Percentiles rank a stretch among this genome's conserved stretches.
Evolutionary conservation across 1,139 yeast species (phyloP).

Genomic region (Geotrichum carabidarum): DNA sequence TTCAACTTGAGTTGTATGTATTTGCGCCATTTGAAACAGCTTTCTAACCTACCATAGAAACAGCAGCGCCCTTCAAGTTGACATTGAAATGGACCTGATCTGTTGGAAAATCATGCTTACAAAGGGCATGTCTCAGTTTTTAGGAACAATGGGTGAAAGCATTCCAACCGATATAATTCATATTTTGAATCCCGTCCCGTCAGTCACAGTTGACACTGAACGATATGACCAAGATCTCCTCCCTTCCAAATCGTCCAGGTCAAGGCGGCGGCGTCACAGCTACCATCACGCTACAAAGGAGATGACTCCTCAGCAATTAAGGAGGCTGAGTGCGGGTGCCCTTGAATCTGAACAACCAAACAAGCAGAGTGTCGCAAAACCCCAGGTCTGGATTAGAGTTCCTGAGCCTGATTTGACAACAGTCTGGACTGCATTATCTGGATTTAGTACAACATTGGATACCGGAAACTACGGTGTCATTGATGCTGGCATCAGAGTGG

Average conservation of each 20-base stretch:
- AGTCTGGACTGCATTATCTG: slow-evolving; percentile 30
- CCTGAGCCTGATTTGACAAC: slow-evolving; percentile 27
- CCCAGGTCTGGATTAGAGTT: slow-evolving; percentile 30
- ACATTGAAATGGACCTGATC: slow-evolving; percentile 36
- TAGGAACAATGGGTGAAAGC: slow-evolving; percentile 44
- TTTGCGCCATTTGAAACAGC: background rate
- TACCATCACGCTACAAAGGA: background rate
- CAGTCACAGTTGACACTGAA: background rate
- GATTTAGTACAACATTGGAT: slow-evolving; percentile 19
- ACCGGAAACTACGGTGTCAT: slow-evolving; percentile 19
- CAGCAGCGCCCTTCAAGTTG: slow-evolving; percentile 6
- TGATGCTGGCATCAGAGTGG: slow-evolving; percentile 26
- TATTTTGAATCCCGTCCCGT: slow-evolving; percentile 14
- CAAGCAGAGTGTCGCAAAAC: background rate
- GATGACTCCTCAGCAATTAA: too few relatives aligned
- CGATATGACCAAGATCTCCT: background rate
- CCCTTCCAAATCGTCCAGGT: background rate
- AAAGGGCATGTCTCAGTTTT: slow-evolving; percentile 36
- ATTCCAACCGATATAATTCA: slow-evolving; percentile 43
- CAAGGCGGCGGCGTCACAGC: slow-evolving; percentile 10
- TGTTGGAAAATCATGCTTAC: slow-evolving; percentile 43
- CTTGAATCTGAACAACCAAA: background rate
- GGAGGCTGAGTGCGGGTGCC: background rate
- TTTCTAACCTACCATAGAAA: background rate
- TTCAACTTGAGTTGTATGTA: slow-evolving; percentile 38